Evolutionary conservation across 768 basidiomycete species (phyloP).

Genomic region (Coprinopsis cinerea): DNA sequence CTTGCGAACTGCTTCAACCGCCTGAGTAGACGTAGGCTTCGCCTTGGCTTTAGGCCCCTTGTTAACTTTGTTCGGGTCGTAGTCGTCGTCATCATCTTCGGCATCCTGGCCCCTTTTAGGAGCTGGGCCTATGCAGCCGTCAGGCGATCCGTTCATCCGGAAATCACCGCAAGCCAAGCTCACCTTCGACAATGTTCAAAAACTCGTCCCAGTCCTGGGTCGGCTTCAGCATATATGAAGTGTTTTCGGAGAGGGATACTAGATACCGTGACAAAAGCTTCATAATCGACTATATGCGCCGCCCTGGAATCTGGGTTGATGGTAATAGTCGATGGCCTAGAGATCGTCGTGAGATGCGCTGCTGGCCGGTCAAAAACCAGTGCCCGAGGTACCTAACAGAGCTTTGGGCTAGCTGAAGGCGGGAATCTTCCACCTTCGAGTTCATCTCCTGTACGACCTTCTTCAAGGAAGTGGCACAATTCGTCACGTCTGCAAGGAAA

Average conservation of each 20-base stretch:
- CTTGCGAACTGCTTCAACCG: slow-evolving; percentile 41
- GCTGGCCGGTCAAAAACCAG: neutral
- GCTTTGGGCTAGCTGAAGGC: slow-evolving; percentile 69
- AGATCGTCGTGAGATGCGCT: neutral
- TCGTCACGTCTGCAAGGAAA: slow-evolving; percentile 73
- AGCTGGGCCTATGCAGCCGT: slow-evolving; percentile 4
- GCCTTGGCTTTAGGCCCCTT: slow-evolving; percentile 15
- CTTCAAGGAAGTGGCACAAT: slow-evolving; percentile 72
- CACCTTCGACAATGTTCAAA: slow-evolving; percentile 41
- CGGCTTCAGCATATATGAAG: neutral
- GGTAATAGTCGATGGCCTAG: slow-evolving; percentile 46
- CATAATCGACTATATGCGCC: slow-evolving; percentile 52
- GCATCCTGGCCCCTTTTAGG: slow-evolving; percentile 3
- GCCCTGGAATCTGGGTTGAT: slow-evolving; percentile 45
- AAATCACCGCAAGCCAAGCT: too few species aligned
- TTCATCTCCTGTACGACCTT: slow-evolving; percentile 69
- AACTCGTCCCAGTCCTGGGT: slow-evolving; percentile 60
- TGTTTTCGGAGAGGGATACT: slow-evolving; percentile 15
- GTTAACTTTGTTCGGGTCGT: slow-evolving; percentile 29
- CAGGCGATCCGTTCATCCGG: neutral
- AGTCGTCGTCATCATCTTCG: slow-evolving; percentile 43
- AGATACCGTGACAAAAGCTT: slow-evolving; percentile 54
- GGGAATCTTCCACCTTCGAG: slow-evolving; percentile 36
- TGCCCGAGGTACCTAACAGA: slow-evolving; percentile 43
- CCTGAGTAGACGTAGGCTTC: slow-evolving; percentile 24